phyloP scores from a whole-genome alignment of 164 flowering plant species.

The Akebia trifoliata region DNA sequence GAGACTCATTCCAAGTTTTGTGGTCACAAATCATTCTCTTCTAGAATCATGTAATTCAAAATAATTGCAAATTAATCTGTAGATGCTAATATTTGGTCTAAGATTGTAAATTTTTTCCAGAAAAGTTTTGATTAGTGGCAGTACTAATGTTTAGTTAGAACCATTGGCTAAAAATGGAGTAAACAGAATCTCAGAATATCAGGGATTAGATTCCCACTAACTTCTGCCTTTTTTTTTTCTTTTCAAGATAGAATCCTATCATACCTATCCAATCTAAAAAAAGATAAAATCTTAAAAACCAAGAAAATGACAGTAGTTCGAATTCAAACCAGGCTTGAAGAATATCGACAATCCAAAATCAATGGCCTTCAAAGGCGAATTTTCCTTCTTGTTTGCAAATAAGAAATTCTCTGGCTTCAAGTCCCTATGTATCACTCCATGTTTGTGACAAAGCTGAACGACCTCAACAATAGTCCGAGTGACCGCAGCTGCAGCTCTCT shows the following conservation, averaged over 20 bases:
- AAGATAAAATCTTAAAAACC: not conserved
- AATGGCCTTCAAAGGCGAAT: conserved; percentile 87
- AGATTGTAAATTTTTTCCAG: too few species aligned
- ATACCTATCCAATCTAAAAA: not conserved
- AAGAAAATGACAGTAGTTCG: too few species aligned
- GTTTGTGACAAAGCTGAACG: conserved; percentile 80
- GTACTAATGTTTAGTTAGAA: too few species aligned
- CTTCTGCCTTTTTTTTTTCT: not conserved
- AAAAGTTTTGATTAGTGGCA: too few species aligned
- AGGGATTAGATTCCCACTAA: not conserved
- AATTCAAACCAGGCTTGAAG: conserved; percentile 78
- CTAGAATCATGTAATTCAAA: not conserved
- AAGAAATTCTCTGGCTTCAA: conserved; percentile 93
- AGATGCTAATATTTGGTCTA: too few species aligned
- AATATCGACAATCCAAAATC: conserved; percentile 96
- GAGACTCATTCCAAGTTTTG: too few species aligned
- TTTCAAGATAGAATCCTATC: not conserved
- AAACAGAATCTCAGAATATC: not conserved
- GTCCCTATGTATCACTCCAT: conserved; percentile 90
- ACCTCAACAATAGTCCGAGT: conserved; percentile 80
- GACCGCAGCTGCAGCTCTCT: conserved; percentile 80
- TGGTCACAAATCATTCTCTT: not conserved
- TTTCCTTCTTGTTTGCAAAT: conserved; percentile 93
- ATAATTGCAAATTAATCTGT: not conserved
- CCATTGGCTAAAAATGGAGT: not conserved